Conservation (phyloP, 495 filamentous ascomycete species). For the Hypoxylon crocopeplum region DNA sequence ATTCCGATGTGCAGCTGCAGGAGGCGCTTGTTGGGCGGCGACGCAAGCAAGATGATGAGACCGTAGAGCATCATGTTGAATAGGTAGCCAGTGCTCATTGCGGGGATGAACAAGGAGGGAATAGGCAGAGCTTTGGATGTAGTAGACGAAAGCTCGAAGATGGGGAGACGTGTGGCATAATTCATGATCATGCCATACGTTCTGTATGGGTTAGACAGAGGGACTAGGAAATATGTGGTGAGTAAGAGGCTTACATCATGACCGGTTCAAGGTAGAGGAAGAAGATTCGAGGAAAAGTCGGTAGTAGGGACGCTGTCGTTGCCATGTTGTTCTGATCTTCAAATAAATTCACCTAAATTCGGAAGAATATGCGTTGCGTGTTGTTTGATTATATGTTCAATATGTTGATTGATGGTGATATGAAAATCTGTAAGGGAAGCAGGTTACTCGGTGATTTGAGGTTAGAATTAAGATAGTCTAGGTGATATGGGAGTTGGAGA, state of each 20-base stretch:
- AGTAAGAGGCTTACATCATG: conserved; percentile 14
- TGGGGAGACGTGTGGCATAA: conserved; percentile 17
- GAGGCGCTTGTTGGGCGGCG: conserved; percentile 29
- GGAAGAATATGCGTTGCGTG: too few species aligned
- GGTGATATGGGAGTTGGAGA: too few species aligned
- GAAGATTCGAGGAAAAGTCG: conserved; percentile 29
- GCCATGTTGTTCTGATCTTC: conserved; percentile 29
- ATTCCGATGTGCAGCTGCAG: conserved; percentile 26
- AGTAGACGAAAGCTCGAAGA: conserved; percentile 20
- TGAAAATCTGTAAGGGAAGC: too few species aligned
- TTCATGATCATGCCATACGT: conserved; percentile 26
- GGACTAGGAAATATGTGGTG: neutral
- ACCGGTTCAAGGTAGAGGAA: conserved; percentile 36
- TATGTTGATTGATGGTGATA: too few species aligned
- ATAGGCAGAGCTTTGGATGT: conserved; percentile 11
- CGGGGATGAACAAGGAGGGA: conserved; percentile 9
- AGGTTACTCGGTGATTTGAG: too few species aligned
- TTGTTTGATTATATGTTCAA: too few species aligned
- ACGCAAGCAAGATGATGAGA: conserved; percentile 43
- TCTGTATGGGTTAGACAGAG: conserved; percentile 12
- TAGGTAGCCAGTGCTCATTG: conserved; percentile 24
- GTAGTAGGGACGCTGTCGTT: conserved; percentile 32
- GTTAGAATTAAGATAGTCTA: too few species aligned
- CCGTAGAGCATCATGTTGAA: conserved; percentile 48
- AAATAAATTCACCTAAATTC: too few species aligned